Base-by-base conservation (phyloP, 305 asterid species). In the Plantago coronopus region DNA sequence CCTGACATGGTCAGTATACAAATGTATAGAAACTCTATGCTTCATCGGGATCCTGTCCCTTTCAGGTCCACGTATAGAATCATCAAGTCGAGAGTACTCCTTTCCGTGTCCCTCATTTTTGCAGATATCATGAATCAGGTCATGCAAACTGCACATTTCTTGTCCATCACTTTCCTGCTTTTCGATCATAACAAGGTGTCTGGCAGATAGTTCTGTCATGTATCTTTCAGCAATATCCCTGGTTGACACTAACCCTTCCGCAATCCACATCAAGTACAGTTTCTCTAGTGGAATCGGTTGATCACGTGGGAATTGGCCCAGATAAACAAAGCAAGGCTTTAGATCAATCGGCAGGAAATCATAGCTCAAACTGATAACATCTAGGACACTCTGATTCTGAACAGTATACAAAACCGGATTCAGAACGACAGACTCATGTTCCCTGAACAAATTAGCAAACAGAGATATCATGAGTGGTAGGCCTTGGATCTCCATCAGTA, bases 251-350 rank as follows among this genome's bases (percentile, higher is more conserved):
- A 34, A 20, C 48, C 75, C 70, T 47, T 65, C 61, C 17, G 61
- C 68, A 57, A 54, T 65, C 76, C 71, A 65, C 34, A 48, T 16
- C 12, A 61, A 22, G 48, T 42, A 27, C 43, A 71, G 44, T 18
- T 65, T 62, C 17, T 71, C 71, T 17, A 38, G 57, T 2, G 37
- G 21, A 37, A 71, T 65, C 11, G 20, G 47, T 16, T 48, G 50
- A 51, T 21, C 17, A 0, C 10, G 34, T 27, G 54, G 69, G 17
- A 66, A 62, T 22, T 5, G 19, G 15, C 72, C 63, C 47, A 72
- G 22, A 51, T 63, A 49, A 10, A 67, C 48, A 37, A 65, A 61
- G 16, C 71, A 65, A n/a, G 57, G 68, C 54, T 71, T 71, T 63
- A 61, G 31, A n/a, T 55, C 25, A 65, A 23, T 29, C 10, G 64